Percentiles rank a stretch among this genome's conserved stretches.
These are phyloP conservation scores for Claviceps digitariae DNA, from an alignment of 2,329 filamentous ascomycete genomes.

Conservation along the genomic window DNA sequence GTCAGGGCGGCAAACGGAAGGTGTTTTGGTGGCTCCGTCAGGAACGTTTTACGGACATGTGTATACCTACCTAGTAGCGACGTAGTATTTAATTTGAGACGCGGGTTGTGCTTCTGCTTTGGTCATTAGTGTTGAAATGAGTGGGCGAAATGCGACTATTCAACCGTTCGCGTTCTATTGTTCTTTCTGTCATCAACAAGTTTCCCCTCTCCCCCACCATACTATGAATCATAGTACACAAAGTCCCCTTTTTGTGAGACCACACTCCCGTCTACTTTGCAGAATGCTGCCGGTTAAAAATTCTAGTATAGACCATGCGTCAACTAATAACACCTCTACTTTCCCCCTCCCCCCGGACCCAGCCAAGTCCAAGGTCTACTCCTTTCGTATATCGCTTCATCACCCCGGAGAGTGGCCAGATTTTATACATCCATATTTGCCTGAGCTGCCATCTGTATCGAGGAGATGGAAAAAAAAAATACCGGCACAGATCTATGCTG, in stretches of 20 bases:
- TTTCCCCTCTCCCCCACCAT: too few relatives aligned
- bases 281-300: neutral
- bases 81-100: neutral
- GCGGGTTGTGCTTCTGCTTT: neutral
- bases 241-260: neutral
- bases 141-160: too few relatives aligned
- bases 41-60: neutral
- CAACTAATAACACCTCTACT: neutral
- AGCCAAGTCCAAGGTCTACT: neutral
- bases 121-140: neutral
- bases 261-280: neutral
- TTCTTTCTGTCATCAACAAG: neutral
- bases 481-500: conserved; percentile 9
- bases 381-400: neutral
- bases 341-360: neutral
- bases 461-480: neutral
- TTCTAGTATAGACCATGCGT: neutral
- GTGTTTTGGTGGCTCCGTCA: neutral
- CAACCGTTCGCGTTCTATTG: neutral
- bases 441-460: neutral
- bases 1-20: neutral
- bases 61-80: too few relatives aligned
- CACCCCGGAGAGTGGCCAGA: neutral
- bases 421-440: neutral
- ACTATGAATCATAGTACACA: neutral